Evolutionary conservation across 257 asterid species (phyloP).

Genomic region (Rehmannia glutinosa): DNA sequence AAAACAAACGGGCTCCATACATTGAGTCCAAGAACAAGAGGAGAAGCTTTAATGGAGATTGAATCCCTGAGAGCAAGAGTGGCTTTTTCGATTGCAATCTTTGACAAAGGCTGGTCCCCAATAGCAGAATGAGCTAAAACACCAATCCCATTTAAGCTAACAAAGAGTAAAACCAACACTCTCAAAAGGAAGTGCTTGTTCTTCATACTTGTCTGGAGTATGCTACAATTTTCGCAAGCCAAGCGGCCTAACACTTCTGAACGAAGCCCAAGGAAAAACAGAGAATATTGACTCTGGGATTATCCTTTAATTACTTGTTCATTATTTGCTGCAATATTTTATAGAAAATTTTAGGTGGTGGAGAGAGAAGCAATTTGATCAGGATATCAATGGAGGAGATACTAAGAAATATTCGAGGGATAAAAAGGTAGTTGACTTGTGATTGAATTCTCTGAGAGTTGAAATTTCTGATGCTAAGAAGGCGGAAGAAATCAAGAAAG

Average conservation of each 20-base stretch:
- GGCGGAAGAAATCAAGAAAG: too few relatives aligned
- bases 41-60: constrained; percentile 58
- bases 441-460: too few relatives aligned
- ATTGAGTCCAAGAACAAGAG: constrained; percentile 57
- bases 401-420: too few relatives aligned
- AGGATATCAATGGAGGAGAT: too few relatives aligned
- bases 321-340: too few relatives aligned
- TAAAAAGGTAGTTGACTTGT: too few relatives aligned
- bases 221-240: background rate
- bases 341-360: too few relatives aligned
- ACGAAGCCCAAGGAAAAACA: too few relatives aligned
- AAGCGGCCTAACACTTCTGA: too few relatives aligned
- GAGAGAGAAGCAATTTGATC: too few relatives aligned
- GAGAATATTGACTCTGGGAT: background rate
- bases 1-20: constrained; percentile 23
- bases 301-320: too few relatives aligned
- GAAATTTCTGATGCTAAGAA: too few relatives aligned
- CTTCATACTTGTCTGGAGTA: constrained; percentile 13
- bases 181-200: background rate
- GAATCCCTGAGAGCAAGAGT: constrained; percentile 42
- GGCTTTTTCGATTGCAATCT: constrained; percentile 61
- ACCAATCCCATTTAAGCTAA: constrained; percentile 15
- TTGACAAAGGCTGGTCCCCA: constrained; percentile 79
- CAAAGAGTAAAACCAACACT: background rate
- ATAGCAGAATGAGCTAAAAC: constrained; percentile 33